Conservation (phyloP, 345 rosid genomes). For the Syzygium aqueum region DNA sequence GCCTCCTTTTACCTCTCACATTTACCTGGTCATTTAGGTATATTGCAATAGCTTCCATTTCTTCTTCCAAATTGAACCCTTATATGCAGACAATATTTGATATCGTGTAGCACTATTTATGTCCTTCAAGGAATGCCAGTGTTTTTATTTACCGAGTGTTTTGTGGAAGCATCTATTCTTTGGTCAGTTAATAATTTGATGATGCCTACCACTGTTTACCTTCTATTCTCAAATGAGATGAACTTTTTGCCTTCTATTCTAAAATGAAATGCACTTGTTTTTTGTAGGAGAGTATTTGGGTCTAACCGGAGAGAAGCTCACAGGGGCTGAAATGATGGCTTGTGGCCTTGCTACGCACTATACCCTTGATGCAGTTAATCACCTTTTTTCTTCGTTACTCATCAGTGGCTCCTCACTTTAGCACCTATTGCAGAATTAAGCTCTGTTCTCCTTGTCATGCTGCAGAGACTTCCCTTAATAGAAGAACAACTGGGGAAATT, state of each 20-base stretch:
- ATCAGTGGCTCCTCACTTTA: neutral
- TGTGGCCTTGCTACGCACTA: conserved; percentile 92
- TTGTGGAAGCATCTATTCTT: neutral
- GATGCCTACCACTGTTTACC: neutral
- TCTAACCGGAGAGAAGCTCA: conserved; percentile 74
- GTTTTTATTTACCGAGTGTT: neutral
- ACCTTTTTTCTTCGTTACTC: neutral
- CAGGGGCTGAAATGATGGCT: conserved; percentile 82
- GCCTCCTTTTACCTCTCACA: conserved; percentile 87
- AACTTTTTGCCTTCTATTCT: neutral
- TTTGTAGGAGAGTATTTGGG: conserved; percentile 85
- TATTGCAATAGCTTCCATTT: neutral
- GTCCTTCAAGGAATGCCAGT: neutral
- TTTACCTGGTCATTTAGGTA: conserved; percentile 86
- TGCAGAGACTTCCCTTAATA: conserved; percentile 53
- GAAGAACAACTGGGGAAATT: conserved; percentile 63
- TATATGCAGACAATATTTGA: neutral
- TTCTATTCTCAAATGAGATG: neutral
- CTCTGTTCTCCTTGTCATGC: neutral
- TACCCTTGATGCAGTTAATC: conserved; percentile 42
- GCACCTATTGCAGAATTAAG: neutral
- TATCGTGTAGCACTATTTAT: neutral
- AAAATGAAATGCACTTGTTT: neutral
- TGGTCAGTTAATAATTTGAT: neutral
- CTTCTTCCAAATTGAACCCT: neutral